Conservation (phyloP, 2,329 filamentous ascomycete species). For the Aspergillus awamori region DNA sequence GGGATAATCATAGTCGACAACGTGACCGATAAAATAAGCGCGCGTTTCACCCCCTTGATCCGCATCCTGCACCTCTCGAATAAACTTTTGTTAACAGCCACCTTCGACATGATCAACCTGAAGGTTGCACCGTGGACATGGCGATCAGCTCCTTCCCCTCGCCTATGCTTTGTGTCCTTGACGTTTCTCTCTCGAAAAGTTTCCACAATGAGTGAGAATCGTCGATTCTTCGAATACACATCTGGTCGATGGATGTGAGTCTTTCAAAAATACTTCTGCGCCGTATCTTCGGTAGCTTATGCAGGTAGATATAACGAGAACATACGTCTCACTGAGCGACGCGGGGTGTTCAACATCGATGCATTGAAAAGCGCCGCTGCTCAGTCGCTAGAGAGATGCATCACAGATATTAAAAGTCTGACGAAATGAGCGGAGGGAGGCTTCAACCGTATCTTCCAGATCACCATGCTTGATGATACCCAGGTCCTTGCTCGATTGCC, state of each 20-base stretch:
- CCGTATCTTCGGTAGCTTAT: neutral
- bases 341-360: slow-evolving; percentile 11
- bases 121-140: slow-evolving; percentile 1
- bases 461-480: slow-evolving; percentile 5
- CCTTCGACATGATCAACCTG: neutral
- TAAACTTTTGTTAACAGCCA: no score
- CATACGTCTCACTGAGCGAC: slow-evolving; percentile 15
- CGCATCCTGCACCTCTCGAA: neutral
- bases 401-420: slow-evolving; percentile 12
- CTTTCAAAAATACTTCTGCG: neutral
- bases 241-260: slow-evolving; percentile 5
- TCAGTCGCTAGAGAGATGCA: slow-evolving; percentile 9
- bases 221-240: slow-evolving; percentile 15
- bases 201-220: slow-evolving; percentile 3
- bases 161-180: neutral
- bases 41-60: neutral
- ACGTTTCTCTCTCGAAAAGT: neutral
- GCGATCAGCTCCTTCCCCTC: neutral
- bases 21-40: neutral
- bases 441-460: slow-evolving; percentile 13
- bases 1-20: neutral
- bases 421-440: slow-evolving; percentile 9
- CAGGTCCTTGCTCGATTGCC: slow-evolving; percentile 4
- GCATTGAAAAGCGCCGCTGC: slow-evolving; percentile 11
- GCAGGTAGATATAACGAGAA: slow-evolving; percentile 18